Evolutionary conservation across 768 basidiomycete species (phyloP).

Genomic region (Austroboletus eburneus): DNA sequence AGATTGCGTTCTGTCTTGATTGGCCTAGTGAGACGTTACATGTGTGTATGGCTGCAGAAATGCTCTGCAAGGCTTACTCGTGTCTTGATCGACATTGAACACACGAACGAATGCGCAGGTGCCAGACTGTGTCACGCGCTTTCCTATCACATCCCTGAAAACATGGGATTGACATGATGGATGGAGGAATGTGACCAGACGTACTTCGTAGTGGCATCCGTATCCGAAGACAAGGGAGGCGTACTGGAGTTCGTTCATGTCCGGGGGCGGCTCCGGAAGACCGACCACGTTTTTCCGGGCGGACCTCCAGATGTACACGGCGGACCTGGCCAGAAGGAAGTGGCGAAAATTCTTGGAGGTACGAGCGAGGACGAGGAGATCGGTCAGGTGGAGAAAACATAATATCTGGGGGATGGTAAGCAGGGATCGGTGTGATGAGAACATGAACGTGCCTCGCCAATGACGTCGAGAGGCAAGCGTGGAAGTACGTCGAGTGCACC

Average conservation of each 20-base stretch:
- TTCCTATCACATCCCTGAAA: slow-evolving; percentile 22
- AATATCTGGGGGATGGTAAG: slow-evolving; percentile 35
- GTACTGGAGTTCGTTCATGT: slow-evolving; percentile 47
- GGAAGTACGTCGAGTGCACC: slow-evolving; percentile 30
- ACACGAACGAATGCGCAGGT: slow-evolving; percentile 32
- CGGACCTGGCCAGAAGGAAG: slow-evolving; percentile 34
- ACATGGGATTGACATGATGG: not conserved
- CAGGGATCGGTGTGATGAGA: not conserved
- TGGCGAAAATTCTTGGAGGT: slow-evolving; percentile 38
- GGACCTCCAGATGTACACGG: slow-evolving; percentile 30
- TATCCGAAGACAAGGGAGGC: slow-evolving; percentile 46
- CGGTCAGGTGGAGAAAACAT: slow-evolving; percentile 39
- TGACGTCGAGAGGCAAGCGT: slow-evolving; percentile 29
- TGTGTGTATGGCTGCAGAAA: not conserved
- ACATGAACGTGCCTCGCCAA: slow-evolving; percentile 20
- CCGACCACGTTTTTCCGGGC: slow-evolving; percentile 35
- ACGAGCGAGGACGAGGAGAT: slow-evolving; percentile 44
- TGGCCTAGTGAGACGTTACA: slow-evolving; percentile 9
- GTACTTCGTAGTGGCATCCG: slow-evolving; percentile 38
- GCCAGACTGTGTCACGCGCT: slow-evolving; percentile 29
- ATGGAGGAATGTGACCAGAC: not conserved
- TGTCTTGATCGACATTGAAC: slow-evolving; percentile 22
- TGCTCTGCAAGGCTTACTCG: slow-evolving; percentile 16
- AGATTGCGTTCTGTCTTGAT: slow-evolving; percentile 12
- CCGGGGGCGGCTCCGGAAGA: slow-evolving; percentile 44